Evolutionary conservation across 257 asterid species (phyloP), one percentile per base, ranked within the genome.

Genomic region (Capsicum pubescens): DNA sequence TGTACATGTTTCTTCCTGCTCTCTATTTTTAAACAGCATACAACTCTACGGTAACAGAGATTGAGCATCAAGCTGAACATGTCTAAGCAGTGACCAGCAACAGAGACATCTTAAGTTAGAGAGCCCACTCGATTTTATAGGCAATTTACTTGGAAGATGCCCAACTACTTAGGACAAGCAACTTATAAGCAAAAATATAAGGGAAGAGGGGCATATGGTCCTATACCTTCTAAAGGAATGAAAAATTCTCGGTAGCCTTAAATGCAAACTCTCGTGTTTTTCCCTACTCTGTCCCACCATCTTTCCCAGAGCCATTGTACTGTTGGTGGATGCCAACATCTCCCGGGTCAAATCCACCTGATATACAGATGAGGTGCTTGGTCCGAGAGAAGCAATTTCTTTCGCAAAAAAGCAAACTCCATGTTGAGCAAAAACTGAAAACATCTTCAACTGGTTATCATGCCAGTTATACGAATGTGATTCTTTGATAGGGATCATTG

Each of bases 261-360:
- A 42, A 19, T 92, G 89, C 54, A 81, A 60, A 77, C 9, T 39
- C 42, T 77, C 84, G 66, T 63, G 48, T 69, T 63, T 78, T 83
- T 77, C 85, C 68, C 84, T 81, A 55, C 85, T 91, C 88, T 61
- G 89, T 83, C 86, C 83, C 59, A 90, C 92, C 87, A 93, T 86
- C 81, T 92, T 97, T 78, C 97, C 99, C 74, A 97, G 80, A 79
- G 99, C 97, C 90, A 89, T 89, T 35, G 94, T 86, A 83, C 88
- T 90, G 64, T 85, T 81, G 15, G 98, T 92, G 88, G 93, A 90
- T 58, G 89, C 88, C 70, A 94, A 70, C 98, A 97, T 93, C 89
- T 93, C 98, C 84, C 90, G 89, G 77, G 94, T 92, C 90, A 94
- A 90, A 88, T 92, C 93, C 87, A 92, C 80, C 55, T 46, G 81